Percentiles rank a stretch among this genome's conserved stretches.
These are phyloP conservation scores for Neofusicoccum sp. DNA, from an alignment of 2,329 filamentous ascomycete genomes.

Conservation along the genomic window DNA sequence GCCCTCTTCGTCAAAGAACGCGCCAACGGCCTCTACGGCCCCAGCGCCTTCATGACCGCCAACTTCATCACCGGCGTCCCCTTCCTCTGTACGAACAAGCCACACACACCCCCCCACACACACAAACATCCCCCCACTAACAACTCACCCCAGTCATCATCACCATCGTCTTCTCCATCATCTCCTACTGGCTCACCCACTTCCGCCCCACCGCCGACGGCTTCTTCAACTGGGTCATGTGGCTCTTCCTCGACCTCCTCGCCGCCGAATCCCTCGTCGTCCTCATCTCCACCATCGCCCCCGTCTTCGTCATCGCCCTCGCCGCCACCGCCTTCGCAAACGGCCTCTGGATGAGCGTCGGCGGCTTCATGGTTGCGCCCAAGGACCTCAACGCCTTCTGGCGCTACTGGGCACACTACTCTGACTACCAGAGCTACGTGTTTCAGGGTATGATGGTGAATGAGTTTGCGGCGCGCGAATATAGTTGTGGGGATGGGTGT, in stretches of 20 bases:
- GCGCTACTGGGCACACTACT: conserved; percentile 86
- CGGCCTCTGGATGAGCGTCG: conserved; percentile 85
- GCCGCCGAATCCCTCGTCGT: conserved; percentile 84
- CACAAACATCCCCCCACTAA: neutral
- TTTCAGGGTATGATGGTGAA: conserved; percentile 95
- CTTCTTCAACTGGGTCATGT: conserved; percentile 80
- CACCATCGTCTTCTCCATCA: conserved; percentile 70
- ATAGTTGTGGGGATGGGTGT: conserved; percentile 62
- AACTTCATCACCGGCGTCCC: conserved; percentile 84
- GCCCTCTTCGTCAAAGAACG: conserved; percentile 75
- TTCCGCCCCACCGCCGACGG: conserved; percentile 66
- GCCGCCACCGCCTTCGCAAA: conserved; percentile 84
- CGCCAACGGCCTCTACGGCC: conserved; percentile 78
- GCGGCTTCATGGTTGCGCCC: conserved; percentile 77
- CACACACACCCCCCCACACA: conserved; percentile 19
- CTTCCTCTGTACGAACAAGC: conserved; percentile 61
- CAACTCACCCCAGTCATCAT: conserved; percentile 60
- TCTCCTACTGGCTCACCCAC: conserved; percentile 80
- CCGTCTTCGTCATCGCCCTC: conserved; percentile 77
- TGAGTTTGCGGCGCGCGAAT: conserved; percentile 70
- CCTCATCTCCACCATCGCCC: conserved; percentile 70
- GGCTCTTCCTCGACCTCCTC: conserved; percentile 82
- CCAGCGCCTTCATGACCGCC: conserved; percentile 70
- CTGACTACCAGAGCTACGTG: conserved; percentile 84
- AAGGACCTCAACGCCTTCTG: conserved; percentile 78